Evolutionary conservation across 257 asterid species (phyloP).

Genomic region (Lycium ferocissimum): DNA sequence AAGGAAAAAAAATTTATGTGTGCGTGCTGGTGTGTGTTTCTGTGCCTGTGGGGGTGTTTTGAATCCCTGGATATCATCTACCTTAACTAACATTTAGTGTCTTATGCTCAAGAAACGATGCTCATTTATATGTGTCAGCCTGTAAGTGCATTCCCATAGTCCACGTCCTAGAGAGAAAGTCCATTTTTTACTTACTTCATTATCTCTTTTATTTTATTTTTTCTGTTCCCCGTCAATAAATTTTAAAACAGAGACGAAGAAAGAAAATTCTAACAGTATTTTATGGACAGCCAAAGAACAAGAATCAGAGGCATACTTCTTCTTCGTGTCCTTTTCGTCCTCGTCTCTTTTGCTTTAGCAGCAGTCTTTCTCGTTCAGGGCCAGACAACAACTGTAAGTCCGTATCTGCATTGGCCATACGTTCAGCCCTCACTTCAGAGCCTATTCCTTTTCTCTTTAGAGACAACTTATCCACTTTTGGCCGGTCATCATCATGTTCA

Average conservation of each 20-base stretch:
- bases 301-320: constrained; percentile 55
- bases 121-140: not conserved
- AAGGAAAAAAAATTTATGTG: not conserved
- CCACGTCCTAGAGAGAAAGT: not conserved
- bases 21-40: not conserved
- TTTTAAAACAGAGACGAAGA: not conserved
- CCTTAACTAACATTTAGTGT: constrained; percentile 1
- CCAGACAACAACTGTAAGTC: constrained; percentile 87
- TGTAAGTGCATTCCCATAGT: not conserved
- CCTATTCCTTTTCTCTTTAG: constrained; percentile 91
- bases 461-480: constrained; percentile 71
- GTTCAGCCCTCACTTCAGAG: constrained; percentile 89
- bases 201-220: not conserved
- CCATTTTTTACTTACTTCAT: not conserved
- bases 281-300: constrained; percentile 19
- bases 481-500: constrained; percentile 60
- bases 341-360: constrained; percentile 85
- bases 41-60: not conserved
- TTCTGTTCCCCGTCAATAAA: constrained; percentile 11
- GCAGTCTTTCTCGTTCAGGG: constrained; percentile 84
- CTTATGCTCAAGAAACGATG: constrained; percentile 15
- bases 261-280: not conserved
- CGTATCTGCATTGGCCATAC: constrained; percentile 78
- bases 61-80: not conserved
- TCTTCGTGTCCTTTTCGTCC: constrained; percentile 95